phyloP scores from a whole-genome alignment of 352 stramenopile species.

The Saprolegnia diclina region DNA sequence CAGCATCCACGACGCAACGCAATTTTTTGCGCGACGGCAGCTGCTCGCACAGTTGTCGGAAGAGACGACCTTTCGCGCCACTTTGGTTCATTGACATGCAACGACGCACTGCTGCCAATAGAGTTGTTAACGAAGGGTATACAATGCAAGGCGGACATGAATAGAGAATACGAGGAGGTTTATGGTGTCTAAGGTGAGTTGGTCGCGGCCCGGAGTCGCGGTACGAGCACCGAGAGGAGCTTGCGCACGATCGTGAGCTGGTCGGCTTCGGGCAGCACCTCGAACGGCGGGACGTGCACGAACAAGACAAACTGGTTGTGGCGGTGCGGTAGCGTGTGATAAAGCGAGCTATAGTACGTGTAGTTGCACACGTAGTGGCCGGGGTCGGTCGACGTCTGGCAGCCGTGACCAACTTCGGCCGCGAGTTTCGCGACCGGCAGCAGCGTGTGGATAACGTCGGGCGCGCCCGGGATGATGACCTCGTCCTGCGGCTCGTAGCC shows the following conservation, averaged over 20 bases:
- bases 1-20: too few species aligned
- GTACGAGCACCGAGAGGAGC: neutral
- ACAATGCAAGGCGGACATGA: too few species aligned
- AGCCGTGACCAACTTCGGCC: constrained; percentile 28
- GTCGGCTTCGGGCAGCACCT: constrained; percentile 47
- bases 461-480: constrained; percentile 45
- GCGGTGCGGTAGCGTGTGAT: constrained; percentile 47
- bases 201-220: neutral
- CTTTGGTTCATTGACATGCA: too few species aligned
- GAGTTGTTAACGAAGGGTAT: too few species aligned
- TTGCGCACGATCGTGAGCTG: constrained; percentile 35
- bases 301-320: constrained; percentile 52
- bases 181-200: neutral
- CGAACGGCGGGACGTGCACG: constrained; percentile 68
- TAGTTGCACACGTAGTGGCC: constrained; percentile 84
- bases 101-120: too few species aligned
- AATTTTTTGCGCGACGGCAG: too few species aligned
- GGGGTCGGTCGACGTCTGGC: constrained; percentile 59
- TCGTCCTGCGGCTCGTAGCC: constrained; percentile 54
- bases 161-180: too few species aligned
- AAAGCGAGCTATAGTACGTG: constrained; percentile 74
- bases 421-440: constrained; percentile 60
- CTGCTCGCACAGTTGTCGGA: too few species aligned
- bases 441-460: constrained; percentile 39
- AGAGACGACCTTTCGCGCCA: too few species aligned